phyloP scores from a whole-genome alignment of 2,329 filamentous ascomycete species.

The Setomelanomma holmii region DNA sequence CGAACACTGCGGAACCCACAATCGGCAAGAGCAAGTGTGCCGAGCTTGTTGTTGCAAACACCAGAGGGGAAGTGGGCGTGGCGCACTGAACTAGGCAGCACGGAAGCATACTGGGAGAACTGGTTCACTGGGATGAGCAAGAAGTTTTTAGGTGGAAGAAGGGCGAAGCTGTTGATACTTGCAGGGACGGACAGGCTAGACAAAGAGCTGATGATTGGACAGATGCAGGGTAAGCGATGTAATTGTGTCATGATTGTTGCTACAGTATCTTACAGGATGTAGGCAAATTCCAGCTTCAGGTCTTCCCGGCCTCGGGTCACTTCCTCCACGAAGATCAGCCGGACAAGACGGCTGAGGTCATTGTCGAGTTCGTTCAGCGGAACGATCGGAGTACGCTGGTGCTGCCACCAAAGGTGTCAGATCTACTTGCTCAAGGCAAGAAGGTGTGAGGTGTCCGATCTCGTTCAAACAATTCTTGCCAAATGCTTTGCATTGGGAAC shows the following conservation, averaged over 20 bases:
- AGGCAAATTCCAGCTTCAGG: constrained; percentile 93
- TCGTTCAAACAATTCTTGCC: too few relatives aligned
- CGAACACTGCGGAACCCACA: constrained; percentile 83
- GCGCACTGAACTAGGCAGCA: constrained; percentile 83
- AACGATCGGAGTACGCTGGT: constrained; percentile 88
- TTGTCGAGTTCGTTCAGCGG: constrained; percentile 89
- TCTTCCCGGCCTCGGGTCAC: constrained; percentile 93
- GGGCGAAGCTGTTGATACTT: constrained; percentile 83
- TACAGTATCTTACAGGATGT: constrained; percentile 41
- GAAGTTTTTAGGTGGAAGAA: constrained; percentile 83
- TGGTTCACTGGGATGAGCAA: constrained; percentile 90
- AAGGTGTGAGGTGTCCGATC: constrained; percentile 58
- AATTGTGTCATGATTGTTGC: neutral
- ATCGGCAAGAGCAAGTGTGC: constrained; percentile 88
- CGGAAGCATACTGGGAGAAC: constrained; percentile 89
- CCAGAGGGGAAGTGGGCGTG: constrained; percentile 69
- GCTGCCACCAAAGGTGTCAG: constrained; percentile 84
- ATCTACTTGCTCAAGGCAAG: constrained; percentile 58
- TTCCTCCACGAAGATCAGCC: constrained; percentile 97
- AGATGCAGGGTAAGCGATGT: constrained; percentile 82
- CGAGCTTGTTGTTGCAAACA: constrained; percentile 70
- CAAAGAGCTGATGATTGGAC: constrained; percentile 91
- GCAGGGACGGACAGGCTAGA: constrained; percentile 90
- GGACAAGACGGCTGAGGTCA: constrained; percentile 81
- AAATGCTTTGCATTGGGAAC: too few relatives aligned